Evolutionary conservation across 2,329 filamentous ascomycete species (phyloP), one percentile per base, ranked within the genome.

Genomic region (Trichoderma brevicompactum): DNA sequence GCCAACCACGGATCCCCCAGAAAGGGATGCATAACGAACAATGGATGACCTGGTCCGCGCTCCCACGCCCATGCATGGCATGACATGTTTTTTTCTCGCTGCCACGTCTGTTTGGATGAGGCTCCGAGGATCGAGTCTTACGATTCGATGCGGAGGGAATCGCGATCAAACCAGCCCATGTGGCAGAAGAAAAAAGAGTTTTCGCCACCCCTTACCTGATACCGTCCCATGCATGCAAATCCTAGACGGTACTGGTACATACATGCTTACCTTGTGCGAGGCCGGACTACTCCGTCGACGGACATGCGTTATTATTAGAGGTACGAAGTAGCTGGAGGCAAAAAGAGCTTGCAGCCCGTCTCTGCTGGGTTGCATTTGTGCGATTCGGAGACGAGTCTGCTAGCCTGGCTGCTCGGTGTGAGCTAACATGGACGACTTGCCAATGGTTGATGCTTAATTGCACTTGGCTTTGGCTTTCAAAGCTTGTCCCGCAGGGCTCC

Each of bases 81-180:
- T 54, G n/a, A 8, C 50, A 19, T 40, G 10, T 38, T 40, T 53
- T 28, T 5, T 19, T 49, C 17, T 5, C 13, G 40, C 46, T 44
- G 46, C 19, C 43, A 36, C 34, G 55, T 36, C 43, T 48, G 43
- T 8, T 28, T 44, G 7, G n/a, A 6, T 49, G 44, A 48, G 56
- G 56, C 49, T 63, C 46, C 38, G 40, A 63, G 28, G 49, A 63
- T 63, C 60, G 49, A 55, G 52, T 50, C 48, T 54, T 36, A 38
- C 60, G 60, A 63, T 63, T 63, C 60, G 49, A 63, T 63, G 60
- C 49, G 60, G 60, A 63, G 60, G 49, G 36, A 63, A 63, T 63
- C 49, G 60, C 60, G 60, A 63, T 63, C 48, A 53, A 36, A 36
- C 41, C 32, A 46, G 49, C 40, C 34, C 49, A 17, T 46, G 60